phyloP scores from a whole-genome alignment of 2,329 filamentous ascomycete species.

The Apiospora malaysiana region DNA sequence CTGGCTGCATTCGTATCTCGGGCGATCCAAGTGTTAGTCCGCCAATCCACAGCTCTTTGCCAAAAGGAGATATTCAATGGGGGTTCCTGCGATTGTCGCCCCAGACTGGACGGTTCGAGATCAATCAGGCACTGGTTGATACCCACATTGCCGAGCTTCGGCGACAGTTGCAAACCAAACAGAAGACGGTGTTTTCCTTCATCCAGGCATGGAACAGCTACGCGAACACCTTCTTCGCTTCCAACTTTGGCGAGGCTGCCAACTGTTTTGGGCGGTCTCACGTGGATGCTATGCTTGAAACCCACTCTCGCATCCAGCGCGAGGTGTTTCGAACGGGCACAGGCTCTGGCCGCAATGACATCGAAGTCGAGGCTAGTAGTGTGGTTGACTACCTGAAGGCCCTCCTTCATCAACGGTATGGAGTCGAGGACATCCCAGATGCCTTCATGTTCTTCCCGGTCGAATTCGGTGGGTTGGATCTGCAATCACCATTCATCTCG shows the following conservation, averaged over 20 bases:
- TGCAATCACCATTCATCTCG: constrained; percentile 52
- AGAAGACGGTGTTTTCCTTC: constrained; percentile 54
- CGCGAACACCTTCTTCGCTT: constrained; percentile 56
- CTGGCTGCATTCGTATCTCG: constrained; percentile 52
- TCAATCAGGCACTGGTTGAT: constrained; percentile 64
- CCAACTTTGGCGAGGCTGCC: constrained; percentile 58
- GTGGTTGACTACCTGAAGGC: constrained; percentile 62
- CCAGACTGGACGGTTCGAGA: constrained; percentile 59
- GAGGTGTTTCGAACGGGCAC: constrained; percentile 46
- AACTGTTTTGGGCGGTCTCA: constrained; percentile 59
- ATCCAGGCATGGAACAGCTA: constrained; percentile 60
- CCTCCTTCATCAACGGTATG: constrained; percentile 58
- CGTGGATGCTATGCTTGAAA: constrained; percentile 57
- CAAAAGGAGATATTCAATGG: constrained; percentile 56
- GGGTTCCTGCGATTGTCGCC: constrained; percentile 63
- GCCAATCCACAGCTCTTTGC: constrained; percentile 44
- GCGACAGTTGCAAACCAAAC: constrained; percentile 59
- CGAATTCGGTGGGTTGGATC: constrained; percentile 52
- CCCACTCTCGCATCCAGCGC: constrained; percentile 55
- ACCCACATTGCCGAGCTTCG: constrained; percentile 64
- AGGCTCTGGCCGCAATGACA: constrained; percentile 32
- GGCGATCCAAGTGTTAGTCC: constrained; percentile 27
- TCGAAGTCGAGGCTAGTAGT: constrained; percentile 39
- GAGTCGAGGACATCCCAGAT: constrained; percentile 48
- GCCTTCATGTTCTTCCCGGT: constrained; percentile 54